These are phyloP conservation scores for Amniculicola lignicola DNA, from an alignment of 495 filamentous ascomycete species.

Conservation along the genomic window DNA sequence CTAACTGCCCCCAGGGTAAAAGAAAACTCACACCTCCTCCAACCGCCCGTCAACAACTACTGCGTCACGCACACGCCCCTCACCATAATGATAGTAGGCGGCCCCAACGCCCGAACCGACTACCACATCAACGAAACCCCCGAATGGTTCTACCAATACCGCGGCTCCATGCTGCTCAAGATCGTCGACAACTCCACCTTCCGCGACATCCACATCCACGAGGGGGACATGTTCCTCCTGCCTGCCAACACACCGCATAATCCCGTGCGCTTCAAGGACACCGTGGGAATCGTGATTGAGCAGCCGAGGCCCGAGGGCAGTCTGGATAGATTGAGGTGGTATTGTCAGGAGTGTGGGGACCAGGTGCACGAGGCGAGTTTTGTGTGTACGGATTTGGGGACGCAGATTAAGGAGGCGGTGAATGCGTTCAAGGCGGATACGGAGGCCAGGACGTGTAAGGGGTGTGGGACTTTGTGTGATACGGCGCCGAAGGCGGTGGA, in stretches of 20 bases:
- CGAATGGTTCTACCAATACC: constrained; percentile 98
- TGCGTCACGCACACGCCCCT: constrained; percentile 83
- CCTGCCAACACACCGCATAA: constrained; percentile 86
- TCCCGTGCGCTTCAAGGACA: constrained; percentile 65
- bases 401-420: constrained; percentile 93
- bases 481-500: constrained; percentile 32
- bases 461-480: constrained; percentile 72
- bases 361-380: constrained; percentile 85
- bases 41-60: constrained; percentile 96
- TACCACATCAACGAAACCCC: constrained; percentile 97
- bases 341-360: constrained; percentile 67
- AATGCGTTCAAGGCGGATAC: constrained; percentile 72
- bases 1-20: constrained; percentile 65
- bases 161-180: constrained; percentile 88
- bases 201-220: constrained; percentile 80
- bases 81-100: constrained; percentile 91
- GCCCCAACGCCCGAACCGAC: constrained; percentile 93
- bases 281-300: constrained; percentile 84
- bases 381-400: constrained; percentile 88
- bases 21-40: constrained; percentile 85
- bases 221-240: constrained; percentile 93
- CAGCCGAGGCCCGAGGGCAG: constrained; percentile 68
- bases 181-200: constrained; percentile 70
- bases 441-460: constrained; percentile 69
- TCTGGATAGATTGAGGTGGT: constrained; percentile 86